Percentiles rank a stretch among this genome's conserved stretches.
Evolutionary conservation across 495 filamentous ascomycete genomes (phyloP).

Genomic region (Durotheca rogersii): DNA sequence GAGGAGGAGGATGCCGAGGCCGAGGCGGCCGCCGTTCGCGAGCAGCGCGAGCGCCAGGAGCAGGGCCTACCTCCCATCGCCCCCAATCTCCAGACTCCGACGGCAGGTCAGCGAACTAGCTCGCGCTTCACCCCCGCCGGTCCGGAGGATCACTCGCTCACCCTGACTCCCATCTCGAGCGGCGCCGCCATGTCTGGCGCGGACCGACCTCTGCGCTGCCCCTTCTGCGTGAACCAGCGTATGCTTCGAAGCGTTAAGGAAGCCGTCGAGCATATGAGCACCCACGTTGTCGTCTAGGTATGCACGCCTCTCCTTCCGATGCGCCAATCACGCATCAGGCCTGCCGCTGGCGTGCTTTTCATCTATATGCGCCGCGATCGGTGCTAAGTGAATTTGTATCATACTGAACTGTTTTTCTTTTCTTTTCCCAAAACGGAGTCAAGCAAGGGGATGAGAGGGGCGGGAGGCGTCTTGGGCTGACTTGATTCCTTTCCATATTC

Average conservation of each 20-base stretch:
- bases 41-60: slow-evolving; percentile 47
- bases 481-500: no score
- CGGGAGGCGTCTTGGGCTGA: no score
- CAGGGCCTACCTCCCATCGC: slow-evolving; percentile 43
- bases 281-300: slow-evolving; percentile 53
- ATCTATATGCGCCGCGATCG: no score
- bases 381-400: no score
- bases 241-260: slow-evolving; percentile 59
- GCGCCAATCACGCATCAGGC: no score
- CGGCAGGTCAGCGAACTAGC: slow-evolving; percentile 11
- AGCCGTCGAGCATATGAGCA: slow-evolving; percentile 60
- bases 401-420: no score
- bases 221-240: slow-evolving; percentile 57
- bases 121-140: slow-evolving; percentile 29
- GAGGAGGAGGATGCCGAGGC: slow-evolving; percentile 53
- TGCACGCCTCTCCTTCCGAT: background rate
- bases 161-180: slow-evolving; percentile 52
- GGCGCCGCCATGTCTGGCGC: slow-evolving; percentile 43
- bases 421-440: no score
- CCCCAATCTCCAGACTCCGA: slow-evolving; percentile 29
- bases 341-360: no score
- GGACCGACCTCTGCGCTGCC: slow-evolving; percentile 54
- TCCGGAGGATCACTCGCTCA: slow-evolving; percentile 40
- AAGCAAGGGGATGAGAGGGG: no score
- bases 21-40: slow-evolving; percentile 44